These are phyloP conservation scores for Tricholoma hemisulphureum DNA, from an alignment of 768 basidiomycete species.

Conservation along the genomic window DNA sequence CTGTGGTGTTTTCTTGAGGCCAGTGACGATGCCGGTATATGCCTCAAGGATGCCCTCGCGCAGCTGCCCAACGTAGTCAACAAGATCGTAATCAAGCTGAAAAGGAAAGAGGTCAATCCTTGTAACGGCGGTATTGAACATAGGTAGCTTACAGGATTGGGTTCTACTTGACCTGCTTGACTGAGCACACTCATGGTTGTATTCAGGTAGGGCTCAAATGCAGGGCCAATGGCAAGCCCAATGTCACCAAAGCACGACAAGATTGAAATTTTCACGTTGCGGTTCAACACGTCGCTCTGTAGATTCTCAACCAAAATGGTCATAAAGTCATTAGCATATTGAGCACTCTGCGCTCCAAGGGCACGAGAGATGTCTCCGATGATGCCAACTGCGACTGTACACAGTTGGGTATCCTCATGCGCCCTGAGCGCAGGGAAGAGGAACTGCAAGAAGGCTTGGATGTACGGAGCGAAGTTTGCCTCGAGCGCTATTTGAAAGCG, in stretches of 20 bases:
- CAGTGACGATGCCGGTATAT: slow-evolving; percentile 92
- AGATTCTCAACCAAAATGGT: slow-evolving; percentile 87
- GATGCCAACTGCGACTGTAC: slow-evolving; percentile 92
- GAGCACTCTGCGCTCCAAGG: slow-evolving; percentile 76
- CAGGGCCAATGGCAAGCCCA: slow-evolving; percentile 83
- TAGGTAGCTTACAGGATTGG: slow-evolving; percentile 70
- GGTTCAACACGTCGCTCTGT: slow-evolving; percentile 84
- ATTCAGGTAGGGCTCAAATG: slow-evolving; percentile 85
- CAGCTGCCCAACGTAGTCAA: slow-evolving; percentile 87
- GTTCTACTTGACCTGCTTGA: slow-evolving; percentile 86
- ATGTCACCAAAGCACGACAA: slow-evolving; percentile 96
- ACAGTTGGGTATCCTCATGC: slow-evolving; percentile 93
- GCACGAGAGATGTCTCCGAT: slow-evolving; percentile 97
- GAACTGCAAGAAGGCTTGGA: slow-evolving; percentile 80
- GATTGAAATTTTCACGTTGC: slow-evolving; percentile 96
- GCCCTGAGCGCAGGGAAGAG: slow-evolving; percentile 87
- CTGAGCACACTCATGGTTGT: slow-evolving; percentile 88
- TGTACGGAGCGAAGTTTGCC: slow-evolving; percentile 75
- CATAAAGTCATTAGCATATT: slow-evolving; percentile 90
- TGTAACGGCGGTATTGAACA: not conserved
- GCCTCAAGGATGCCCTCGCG: slow-evolving; percentile 97
- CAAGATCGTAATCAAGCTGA: slow-evolving; percentile 81
- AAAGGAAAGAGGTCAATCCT: slow-evolving; percentile 9
- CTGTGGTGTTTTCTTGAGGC: slow-evolving; percentile 81
- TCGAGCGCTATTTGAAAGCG: slow-evolving; percentile 59